phyloP scores from a whole-genome alignment of 352 stramenopile genomes.

The Phytopythium sindhum region DNA sequence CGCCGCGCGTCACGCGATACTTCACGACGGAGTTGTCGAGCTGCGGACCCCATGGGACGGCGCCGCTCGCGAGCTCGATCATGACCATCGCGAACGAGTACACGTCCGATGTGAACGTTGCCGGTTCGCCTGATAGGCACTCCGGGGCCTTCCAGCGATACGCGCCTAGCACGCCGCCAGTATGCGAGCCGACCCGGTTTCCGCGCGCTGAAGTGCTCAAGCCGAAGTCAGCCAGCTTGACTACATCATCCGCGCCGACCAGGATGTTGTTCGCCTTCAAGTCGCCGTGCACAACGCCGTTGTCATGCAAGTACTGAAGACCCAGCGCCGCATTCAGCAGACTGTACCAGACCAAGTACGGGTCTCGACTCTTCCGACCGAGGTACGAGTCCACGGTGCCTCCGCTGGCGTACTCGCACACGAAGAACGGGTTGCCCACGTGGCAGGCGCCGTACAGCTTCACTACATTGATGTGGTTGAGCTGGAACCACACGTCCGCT shows the following conservation, averaged over 20 bases:
- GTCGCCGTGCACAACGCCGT: conserved; percentile 31
- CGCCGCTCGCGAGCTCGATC: conserved; percentile 1
- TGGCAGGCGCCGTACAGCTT: conserved; percentile 31
- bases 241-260: conserved; percentile 22
- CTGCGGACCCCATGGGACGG: not conserved
- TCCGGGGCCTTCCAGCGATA: conserved; percentile 28
- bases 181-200: not conserved
- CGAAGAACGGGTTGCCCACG: conserved; percentile 31
- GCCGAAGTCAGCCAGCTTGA: conserved; percentile 32
- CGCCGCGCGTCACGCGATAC: not conserved
- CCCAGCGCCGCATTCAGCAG: conserved; percentile 21
- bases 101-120: conserved; percentile 4
- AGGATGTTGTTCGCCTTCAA: conserved; percentile 42
- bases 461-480: conserved; percentile 32
- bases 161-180: conserved; percentile 15
- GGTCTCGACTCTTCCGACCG: not conserved
- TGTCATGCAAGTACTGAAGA: conserved; percentile 28
- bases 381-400: conserved; percentile 26
- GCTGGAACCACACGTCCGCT: conserved; percentile 25
- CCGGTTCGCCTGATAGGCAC: conserved; percentile 10
- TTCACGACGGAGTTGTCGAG: not conserved
- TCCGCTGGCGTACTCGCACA: conserved; percentile 26
- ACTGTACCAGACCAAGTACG: conserved; percentile 16
- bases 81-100: conserved; percentile 10
- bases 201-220: conserved; percentile 9